Percentiles rank a stretch among this genome's conserved stretches.
Evolutionary conservation across 495 filamentous ascomycete species (phyloP).

Genomic region (Tirmania nivea): DNA sequence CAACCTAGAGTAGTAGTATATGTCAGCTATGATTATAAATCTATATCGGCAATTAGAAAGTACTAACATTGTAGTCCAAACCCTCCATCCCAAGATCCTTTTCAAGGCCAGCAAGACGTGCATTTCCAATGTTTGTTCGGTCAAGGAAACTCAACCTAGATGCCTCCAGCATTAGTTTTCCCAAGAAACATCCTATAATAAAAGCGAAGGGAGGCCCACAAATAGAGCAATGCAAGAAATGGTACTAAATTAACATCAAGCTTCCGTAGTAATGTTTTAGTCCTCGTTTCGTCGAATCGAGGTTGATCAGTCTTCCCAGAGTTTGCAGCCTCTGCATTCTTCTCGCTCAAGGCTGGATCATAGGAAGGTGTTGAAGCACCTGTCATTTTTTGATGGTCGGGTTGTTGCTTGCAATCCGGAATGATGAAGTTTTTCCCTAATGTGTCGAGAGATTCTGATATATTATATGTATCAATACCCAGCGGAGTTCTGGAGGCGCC

Average conservation of each 20-base stretch:
- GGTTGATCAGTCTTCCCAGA: neutral
- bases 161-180: neutral
- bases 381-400: neutral
- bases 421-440: too few species aligned
- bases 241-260: constrained; percentile 31
- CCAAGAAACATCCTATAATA: constrained; percentile 4
- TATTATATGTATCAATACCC: too few species aligned
- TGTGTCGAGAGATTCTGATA: too few species aligned
- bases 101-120: constrained; percentile 40
- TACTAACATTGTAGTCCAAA: constrained; percentile 32
- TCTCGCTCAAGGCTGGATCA: neutral
- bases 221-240: constrained; percentile 31
- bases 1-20: constrained; percentile 28
- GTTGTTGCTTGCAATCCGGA: too few species aligned
- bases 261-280: constrained; percentile 28
- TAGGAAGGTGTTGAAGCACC: neutral
- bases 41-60: neutral
- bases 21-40: neutral
- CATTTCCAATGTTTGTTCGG: constrained; percentile 56
- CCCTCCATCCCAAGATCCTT: constrained; percentile 35
- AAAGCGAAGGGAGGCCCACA: constrained; percentile 14
- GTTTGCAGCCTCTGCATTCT: neutral
- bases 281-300: constrained; percentile 13
- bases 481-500: too few species aligned
- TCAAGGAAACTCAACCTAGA: constrained; percentile 27